Evolutionary conservation across 2,329 filamentous ascomycete genomes (phyloP).

Genomic region (Aulographum hederae): DNA sequence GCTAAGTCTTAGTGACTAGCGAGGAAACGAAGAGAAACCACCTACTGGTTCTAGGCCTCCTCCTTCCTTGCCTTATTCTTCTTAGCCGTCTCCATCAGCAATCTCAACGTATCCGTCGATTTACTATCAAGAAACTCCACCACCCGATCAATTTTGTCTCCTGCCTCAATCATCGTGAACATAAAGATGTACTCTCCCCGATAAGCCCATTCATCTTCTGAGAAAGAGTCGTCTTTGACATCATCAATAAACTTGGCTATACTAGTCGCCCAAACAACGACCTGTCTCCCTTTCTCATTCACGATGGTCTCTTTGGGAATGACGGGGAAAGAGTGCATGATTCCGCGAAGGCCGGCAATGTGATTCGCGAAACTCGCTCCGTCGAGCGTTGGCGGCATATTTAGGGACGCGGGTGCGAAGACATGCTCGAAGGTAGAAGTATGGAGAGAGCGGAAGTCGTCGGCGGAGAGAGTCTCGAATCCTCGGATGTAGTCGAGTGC

Average conservation of each 20-base stretch:
- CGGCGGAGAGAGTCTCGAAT: background rate
- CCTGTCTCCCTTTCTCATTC: conserved; percentile 8
- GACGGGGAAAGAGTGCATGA: background rate
- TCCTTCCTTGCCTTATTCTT: background rate
- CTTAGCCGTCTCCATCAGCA: background rate
- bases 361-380: background rate
- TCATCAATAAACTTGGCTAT: conserved; percentile 10
- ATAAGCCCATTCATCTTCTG: conserved; percentile 11
- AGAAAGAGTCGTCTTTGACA: conserved; percentile 8
- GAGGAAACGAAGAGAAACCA: no score
- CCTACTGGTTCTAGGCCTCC: no score
- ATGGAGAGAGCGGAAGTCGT: background rate
- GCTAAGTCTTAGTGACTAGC: no score
- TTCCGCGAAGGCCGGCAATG: background rate
- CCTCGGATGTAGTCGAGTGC: background rate
- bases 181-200: conserved; percentile 16
- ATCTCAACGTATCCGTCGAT: background rate
- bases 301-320: background rate
- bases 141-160: conserved; percentile 11
- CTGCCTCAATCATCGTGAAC: conserved; percentile 12
- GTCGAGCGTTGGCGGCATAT: background rate
- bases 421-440: background rate
- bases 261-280: conserved; percentile 13
- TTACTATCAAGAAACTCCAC: conserved; percentile 16
- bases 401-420: background rate